Evolutionary conservation across 106 monocot genomes (phyloP), one percentile per base, ranked within the genome.

Genomic region (Acorus calamus): DNA sequence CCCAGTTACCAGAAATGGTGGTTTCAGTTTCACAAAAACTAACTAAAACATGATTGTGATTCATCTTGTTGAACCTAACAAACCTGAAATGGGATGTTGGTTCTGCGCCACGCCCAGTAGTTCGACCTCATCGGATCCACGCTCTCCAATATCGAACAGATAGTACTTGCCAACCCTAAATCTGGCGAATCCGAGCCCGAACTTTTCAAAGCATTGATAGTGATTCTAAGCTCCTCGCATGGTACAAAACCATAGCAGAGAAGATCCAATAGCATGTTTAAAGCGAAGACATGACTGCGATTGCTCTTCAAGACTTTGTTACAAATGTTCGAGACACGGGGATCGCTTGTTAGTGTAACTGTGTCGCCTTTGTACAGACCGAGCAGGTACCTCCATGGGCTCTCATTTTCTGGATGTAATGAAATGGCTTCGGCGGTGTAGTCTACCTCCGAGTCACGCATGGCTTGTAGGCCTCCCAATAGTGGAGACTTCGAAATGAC

Each of bases 351-450:
- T 63, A 98, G 66, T 66, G 74, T 69, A 53, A 79, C 64, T 11
- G 68, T 66, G 2, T 85, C 74, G 12, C 64, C 76, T 79, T 88
- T 91, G 72, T 81, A 92, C 63, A 91, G 57, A 44, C 96, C 96
- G 43, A 81, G 65, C 11, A 98, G 82, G 66, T 98, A 98, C 66
- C 87, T 84, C 96, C 96, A 98, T 2, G 96, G 88, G 72, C 96
- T 98, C 77, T 98, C 96, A 42, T 98, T 98, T 60, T 67, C 68
- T 28, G 96, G 96, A 66, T 92, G 69, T 52, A 53, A 48, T 60
- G 85, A 66, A 71, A 98, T 98, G 52, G 91, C 82, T 46, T 70
- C 71, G 8, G 61, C 50, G 54, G 91, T 54, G 55, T 77, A 91
- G 45, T 59, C 54, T 43, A 78, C 79, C 77, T 98, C 96, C 5